Conservation (phyloP, 441 rosid species). For the Omphalea diandra region DNA sequence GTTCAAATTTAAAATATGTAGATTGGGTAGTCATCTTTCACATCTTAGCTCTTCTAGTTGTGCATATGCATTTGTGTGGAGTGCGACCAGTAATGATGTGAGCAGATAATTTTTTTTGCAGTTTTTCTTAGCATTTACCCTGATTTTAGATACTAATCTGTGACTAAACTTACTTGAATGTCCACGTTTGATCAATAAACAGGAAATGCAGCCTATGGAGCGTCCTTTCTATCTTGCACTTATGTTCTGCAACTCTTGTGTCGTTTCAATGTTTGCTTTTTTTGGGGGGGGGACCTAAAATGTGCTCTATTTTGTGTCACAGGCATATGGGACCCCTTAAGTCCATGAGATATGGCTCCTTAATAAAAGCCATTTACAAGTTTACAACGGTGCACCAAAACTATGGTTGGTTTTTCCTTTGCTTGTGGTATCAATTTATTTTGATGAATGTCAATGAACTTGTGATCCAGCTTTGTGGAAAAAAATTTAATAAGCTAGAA, state of each 20-base stretch:
- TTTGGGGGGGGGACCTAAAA: slow-evolving; percentile 14
- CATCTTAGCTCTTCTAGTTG: not conserved
- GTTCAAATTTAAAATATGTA: not conserved
- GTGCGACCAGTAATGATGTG: not conserved
- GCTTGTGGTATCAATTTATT: not conserved
- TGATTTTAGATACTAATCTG: not conserved
- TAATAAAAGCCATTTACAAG: slow-evolving; percentile 65
- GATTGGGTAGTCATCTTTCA: not conserved
- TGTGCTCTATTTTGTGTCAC: slow-evolving; percentile 24
- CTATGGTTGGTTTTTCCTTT: slow-evolving; percentile 46
- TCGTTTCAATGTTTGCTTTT: not conserved
- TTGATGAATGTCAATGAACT: not conserved
- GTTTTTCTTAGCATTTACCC: not conserved
- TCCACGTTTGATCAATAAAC: not conserved
- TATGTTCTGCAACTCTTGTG: not conserved
- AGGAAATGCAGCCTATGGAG: not conserved
- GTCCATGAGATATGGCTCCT: slow-evolving; percentile 61
- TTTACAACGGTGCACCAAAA: slow-evolving; percentile 76
- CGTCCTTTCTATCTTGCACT: not conserved
- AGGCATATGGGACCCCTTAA: slow-evolving; percentile 89
- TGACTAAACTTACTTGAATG: not conserved
- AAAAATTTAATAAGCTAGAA: not conserved
- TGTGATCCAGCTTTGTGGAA: not conserved
- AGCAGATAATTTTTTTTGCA: not conserved
- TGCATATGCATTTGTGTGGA: not conserved